Evolutionary conservation across 2,329 filamentous ascomycete species (phyloP), one percentile per base, ranked within the genome.

Genomic region (Diplocarpon rosae): DNA sequence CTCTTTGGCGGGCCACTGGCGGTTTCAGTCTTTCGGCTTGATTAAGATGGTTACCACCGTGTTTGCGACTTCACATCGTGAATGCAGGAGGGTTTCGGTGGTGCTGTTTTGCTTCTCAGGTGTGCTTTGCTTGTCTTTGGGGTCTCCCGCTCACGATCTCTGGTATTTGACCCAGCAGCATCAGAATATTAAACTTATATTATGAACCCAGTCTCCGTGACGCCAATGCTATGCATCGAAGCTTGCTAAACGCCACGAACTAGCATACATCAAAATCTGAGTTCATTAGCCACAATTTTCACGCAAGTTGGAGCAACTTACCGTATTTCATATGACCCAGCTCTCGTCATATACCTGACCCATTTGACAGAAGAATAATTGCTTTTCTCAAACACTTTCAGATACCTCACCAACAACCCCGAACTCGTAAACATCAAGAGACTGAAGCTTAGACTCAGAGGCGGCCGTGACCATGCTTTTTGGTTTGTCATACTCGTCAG

Each of bases 321-420:
- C 82, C 88, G 75, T 63, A 98, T 95, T 69, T 98, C 92, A 65
- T 98, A 98, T 65, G 88, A 95, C 24, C 92, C 92, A 13, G 90
- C 92, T 54, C 90, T 80, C 14, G 92, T 98, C 92, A 98, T 96
- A 66, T 98, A 98, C 57, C 92, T 73, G 57, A 98, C 92, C 92
- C 92, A 98, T 66, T 98, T 98, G 39, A 98, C 92, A 61, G 88
- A 95, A 51, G 85, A 93, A 64, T 98, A 98, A 66, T 96, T 96
- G 66, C 78, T 92, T 79, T 98, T 98, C 70, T 98, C 92, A 69
- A 98, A 98, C 1, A 98, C 92, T 68, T 98, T 98, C 46, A 98
- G 68, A 64, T 98, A 98, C 39, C 93, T 73, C 46, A 98, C 92
- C 52, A 98, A 63, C 61, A 98, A 63, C 0, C 92, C 92, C 1